A percentile compares a stretch with the other conserved stretches of the same genome.
Conservation (phyloP, 768 basidiomycete genomes). For the Tricholoma matsutake region DNA sequence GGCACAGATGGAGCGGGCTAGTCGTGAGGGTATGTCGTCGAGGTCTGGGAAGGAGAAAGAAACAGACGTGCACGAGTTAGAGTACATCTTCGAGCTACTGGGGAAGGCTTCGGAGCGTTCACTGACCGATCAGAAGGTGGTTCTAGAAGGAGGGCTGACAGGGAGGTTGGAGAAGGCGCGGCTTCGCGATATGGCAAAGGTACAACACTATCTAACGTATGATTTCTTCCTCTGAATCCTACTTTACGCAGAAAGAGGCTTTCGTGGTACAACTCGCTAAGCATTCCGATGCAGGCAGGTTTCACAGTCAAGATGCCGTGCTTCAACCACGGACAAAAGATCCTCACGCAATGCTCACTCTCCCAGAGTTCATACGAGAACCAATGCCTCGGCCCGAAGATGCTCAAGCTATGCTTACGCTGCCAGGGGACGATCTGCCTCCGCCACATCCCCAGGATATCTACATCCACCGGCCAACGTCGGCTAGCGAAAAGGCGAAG, state of each 20-base stretch:
- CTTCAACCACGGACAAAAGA: conserved; percentile 44
- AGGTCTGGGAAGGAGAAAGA: conserved; percentile 43
- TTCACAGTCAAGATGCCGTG: conserved; percentile 78
- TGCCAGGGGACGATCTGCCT: conserved; percentile 56
- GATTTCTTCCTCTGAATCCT: conserved; percentile 6
- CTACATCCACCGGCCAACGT: conserved; percentile 10
- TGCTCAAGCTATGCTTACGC: conserved; percentile 47
- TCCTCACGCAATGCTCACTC: conserved; percentile 49
- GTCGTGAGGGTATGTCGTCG: conserved; percentile 35
- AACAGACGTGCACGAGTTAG: conserved; percentile 53
- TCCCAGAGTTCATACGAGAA: conserved; percentile 66
- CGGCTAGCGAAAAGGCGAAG: conserved; percentile 20
- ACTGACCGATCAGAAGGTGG: conserved; percentile 66
- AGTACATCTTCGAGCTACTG: conserved; percentile 67
- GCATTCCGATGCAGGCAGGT: conserved; percentile 70
- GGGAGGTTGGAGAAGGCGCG: conserved; percentile 51
- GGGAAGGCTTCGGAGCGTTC: conserved; percentile 69
- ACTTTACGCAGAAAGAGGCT: conserved; percentile 51
- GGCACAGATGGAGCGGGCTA: conserved; percentile 71
- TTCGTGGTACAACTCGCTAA: conserved; percentile 74
- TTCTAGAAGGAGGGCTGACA: conserved; percentile 60
- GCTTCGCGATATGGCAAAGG: conserved; percentile 62
- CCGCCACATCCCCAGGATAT: conserved; percentile 24
- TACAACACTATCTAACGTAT: conserved; percentile 23
- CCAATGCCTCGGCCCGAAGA: conserved; percentile 38